Evolutionary conservation across 306 rosid genomes (phyloP), one percentile per base, ranked within the genome.

Genomic region (Heteromeles arbutifolia): DNA sequence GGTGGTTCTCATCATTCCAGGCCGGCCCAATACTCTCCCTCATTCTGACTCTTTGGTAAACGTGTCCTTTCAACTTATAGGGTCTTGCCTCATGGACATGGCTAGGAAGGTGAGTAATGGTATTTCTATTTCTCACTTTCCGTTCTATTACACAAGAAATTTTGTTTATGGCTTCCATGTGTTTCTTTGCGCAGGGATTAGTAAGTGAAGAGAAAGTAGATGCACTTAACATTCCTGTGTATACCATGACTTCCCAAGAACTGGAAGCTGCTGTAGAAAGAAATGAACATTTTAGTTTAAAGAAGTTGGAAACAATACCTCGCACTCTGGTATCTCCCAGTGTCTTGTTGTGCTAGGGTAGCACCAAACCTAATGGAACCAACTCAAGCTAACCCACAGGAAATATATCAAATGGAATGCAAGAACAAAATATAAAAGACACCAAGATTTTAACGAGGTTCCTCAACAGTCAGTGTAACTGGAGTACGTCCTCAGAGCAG

Each of bases 61-160:
- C 15, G 24, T 63, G 11, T 41, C 21, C 3, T 6, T 13, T 11
- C 67, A 64, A 6, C 26, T 67, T 25, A 6, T 86, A 11, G 89
- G 67, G 13, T 53, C 72, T 58, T 74, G 81, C 77, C 83, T 86
- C 29, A 48, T 63, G 57, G 86, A 85, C 25, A 39, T 85, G 85
- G 73, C 62, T 6, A 65, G 58, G 25, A 78, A 65, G 86, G 86
- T 37, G 41, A 37, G 41, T 7, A 37, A 37, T 37, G 41, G 41
- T 37, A 37, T 37, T 34, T 37, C 41, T 1, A 7, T 37, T 37
- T 37, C 41, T 37, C 41, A 37, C 41, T 37, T 50, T 15, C 6
- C 19, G 2, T 50, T 13, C 21, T 15, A 1, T 34, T 29, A 9
- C 4, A 5, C 25, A 25, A 6, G n/a, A 48, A 21, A 14, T 63